Base-by-base conservation (phyloP, 768 basidiomycete species). In the Erythrobasidium yunnanense region DNA sequence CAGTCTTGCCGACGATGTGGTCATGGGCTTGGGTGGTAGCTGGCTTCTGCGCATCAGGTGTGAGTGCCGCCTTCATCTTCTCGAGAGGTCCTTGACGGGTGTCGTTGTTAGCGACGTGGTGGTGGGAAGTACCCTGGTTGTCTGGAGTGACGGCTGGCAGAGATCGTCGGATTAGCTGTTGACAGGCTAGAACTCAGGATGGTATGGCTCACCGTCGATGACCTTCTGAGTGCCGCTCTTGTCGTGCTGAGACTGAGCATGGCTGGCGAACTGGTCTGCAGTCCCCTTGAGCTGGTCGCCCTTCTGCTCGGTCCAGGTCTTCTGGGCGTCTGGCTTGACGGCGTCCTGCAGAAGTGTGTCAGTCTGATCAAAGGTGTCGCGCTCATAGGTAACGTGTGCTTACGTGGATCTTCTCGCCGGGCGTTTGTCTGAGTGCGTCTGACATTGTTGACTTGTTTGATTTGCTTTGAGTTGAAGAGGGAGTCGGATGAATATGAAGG, bases 201-300 rank as follows among this genome's bases (percentile, higher is more conserved):
- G n/a, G 11, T 3, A 27, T 4, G 20, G 34, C 60, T 51, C 15
- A 63, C 60, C 27, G 29, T 63, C 60, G 13, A 63, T 52, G 38
- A 51, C 29, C 60, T 63, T 63, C 49, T 63, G 60, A 23, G 46
- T 63, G 8, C 47, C 23, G n/a, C 47, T 50, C 60, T 63, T 63
- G 60, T 51, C 23, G 49, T 49, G 30, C 45, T 63, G 32, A 4
- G 60, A 49, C 60, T 63, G 60, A 25, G 32, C 25, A 20, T 63
- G 60, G 22, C 47, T 50, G 11, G 49, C 47, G 17, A n/a, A 22
- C 33, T 63, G 32, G 60, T 63, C 60, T 2, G 49, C 30, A 20
- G 46, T 50, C 18, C 46, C 45, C n/a, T 20, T 35, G 29, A 51
- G 7, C 5, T 63, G 42, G 49, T 63, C 60, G 23, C 29, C 27